A percentile compares a stretch with the other conserved stretches of the same genome.
Evolutionary conservation across 805 yeast genomes (phyloP).

Genomic region (Hanseniaspora thailandica): DNA sequence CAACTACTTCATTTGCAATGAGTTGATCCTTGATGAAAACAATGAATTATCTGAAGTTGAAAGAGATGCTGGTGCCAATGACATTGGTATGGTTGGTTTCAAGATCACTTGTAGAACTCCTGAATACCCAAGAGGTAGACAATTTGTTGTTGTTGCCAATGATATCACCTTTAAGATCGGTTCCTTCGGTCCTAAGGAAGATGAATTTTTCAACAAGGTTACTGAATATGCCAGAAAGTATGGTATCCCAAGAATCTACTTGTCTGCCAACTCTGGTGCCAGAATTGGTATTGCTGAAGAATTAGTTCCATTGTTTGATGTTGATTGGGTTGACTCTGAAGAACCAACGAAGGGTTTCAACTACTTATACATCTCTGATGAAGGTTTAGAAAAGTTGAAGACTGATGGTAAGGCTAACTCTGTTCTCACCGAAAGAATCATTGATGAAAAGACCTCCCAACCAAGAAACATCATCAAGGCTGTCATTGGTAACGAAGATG

Average conservation of each 20-base stretch:
- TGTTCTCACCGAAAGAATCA: conserved; percentile 64
- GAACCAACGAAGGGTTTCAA: conserved; percentile 78
- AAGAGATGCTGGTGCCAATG: conserved; percentile 94
- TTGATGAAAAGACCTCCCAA: conserved; percentile 50
- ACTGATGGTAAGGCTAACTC: conserved; percentile 49
- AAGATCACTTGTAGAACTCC: conserved; percentile 83
- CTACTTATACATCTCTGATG: conserved; percentile 71
- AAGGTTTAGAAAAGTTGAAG: conserved; percentile 45
- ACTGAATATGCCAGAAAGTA: conserved; percentile 81
- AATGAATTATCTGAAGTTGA: conserved; percentile 71
- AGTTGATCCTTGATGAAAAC: conserved; percentile 74
- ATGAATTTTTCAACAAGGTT: conserved; percentile 78
- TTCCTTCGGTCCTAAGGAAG: conserved; percentile 96
- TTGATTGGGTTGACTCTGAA: conserved; percentile 76
- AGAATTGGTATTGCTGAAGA: conserved; percentile 98
- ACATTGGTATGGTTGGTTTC: conserved; percentile 97
- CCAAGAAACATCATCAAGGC: conserved; percentile 64
- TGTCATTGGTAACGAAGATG: conserved; percentile 87
- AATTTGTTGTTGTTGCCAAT: conserved; percentile 83
- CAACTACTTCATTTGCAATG: conserved; percentile 66
- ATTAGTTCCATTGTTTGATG: conserved; percentile 74
- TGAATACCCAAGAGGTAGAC: conserved; percentile 94
- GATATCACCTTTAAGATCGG: conserved; percentile 97
- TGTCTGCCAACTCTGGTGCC: conserved; percentile 98
- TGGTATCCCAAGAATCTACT: conserved; percentile 90